These are phyloP conservation scores for Paramyrothecium roridum DNA, from an alignment of 2,329 filamentous ascomycete species.

Conservation along the genomic window DNA sequence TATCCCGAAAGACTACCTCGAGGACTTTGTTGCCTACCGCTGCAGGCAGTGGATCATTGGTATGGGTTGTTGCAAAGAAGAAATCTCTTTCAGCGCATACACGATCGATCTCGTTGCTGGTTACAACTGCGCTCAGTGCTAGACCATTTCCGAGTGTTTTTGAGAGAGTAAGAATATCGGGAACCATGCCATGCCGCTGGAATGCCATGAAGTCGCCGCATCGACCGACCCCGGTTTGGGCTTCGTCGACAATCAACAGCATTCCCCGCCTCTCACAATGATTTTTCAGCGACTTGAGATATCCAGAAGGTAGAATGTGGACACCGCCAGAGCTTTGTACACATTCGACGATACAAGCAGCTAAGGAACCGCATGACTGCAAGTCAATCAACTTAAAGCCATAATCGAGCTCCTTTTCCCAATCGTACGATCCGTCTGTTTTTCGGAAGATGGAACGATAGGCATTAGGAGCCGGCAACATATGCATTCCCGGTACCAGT, in stretches of 20 bases:
- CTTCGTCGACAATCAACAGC: conserved; percentile 61
- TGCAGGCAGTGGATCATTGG: conserved; percentile 59
- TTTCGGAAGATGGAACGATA: conserved; percentile 59
- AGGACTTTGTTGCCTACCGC: conserved; percentile 60
- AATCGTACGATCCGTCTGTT: conserved; percentile 58
- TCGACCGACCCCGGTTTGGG: conserved; percentile 57
- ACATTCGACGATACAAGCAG: conserved; percentile 61
- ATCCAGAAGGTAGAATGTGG: conserved; percentile 55
- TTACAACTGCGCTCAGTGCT: conserved; percentile 55
- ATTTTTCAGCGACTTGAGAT: conserved; percentile 51
- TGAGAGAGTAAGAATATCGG: conserved; percentile 57
- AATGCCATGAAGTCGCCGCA: conserved; percentile 60
- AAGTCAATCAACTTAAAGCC: conserved; percentile 59
- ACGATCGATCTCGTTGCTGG: conserved; percentile 48
- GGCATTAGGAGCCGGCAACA: conserved; percentile 56
- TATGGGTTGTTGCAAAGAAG: conserved; percentile 58
- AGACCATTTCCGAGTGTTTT: conserved; percentile 62
- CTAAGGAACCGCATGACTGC: conserved; percentile 57
- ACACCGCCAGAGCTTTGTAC: conserved; percentile 60
- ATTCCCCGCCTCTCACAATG: conserved; percentile 55
- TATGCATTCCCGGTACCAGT: conserved; percentile 52
- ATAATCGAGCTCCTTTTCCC: conserved; percentile 58
- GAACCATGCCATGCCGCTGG: conserved; percentile 50
- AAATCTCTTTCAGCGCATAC: conserved; percentile 46
- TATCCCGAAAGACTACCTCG: conserved; percentile 56